Evolutionary conservation across 345 rosid genomes (phyloP).

Genomic region (Moringa oleifera): DNA sequence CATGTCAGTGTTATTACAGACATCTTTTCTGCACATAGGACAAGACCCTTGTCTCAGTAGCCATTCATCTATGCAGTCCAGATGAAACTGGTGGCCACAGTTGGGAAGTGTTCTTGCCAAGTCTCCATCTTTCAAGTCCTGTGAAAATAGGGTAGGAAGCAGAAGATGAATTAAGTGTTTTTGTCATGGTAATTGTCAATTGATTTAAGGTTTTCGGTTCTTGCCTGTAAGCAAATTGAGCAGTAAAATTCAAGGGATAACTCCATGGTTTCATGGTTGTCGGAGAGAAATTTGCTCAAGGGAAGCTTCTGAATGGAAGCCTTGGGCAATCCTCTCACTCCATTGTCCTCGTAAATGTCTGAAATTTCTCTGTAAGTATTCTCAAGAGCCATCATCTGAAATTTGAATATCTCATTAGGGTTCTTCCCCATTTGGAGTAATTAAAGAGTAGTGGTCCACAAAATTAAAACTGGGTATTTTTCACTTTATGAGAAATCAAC

Average conservation of each 20-base stretch:
- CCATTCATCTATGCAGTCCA: conserved; percentile 71
- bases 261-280: conserved; percentile 6
- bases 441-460: too few species aligned
- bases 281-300: conserved; percentile 12
- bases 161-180: not conserved
- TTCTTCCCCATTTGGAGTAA: too few species aligned
- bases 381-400: conserved; percentile 50
- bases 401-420: not conserved
- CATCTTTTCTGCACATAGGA: conserved; percentile 65
- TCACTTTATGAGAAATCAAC: conserved; percentile 14
- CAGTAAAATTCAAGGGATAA: conserved; percentile 27
- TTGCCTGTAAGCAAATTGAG: conserved; percentile 75
- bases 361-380: conserved; percentile 46
- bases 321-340: conserved; percentile 37
- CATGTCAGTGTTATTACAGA: conserved; percentile 15
- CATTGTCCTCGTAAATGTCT: conserved; percentile 48
- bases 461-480: not conserved
- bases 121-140: conserved; percentile 68
- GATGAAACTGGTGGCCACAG: conserved; percentile 68
- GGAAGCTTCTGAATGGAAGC: conserved; percentile 43
- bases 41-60: conserved; percentile 49
- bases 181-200: too few species aligned
- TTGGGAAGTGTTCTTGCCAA: conserved; percentile 45
- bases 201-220: too few species aligned
- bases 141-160: not conserved